These are phyloP conservation scores for Trametes cinnabarina DNA, from an alignment of 768 basidiomycete genomes.

Conservation along the genomic window DNA sequence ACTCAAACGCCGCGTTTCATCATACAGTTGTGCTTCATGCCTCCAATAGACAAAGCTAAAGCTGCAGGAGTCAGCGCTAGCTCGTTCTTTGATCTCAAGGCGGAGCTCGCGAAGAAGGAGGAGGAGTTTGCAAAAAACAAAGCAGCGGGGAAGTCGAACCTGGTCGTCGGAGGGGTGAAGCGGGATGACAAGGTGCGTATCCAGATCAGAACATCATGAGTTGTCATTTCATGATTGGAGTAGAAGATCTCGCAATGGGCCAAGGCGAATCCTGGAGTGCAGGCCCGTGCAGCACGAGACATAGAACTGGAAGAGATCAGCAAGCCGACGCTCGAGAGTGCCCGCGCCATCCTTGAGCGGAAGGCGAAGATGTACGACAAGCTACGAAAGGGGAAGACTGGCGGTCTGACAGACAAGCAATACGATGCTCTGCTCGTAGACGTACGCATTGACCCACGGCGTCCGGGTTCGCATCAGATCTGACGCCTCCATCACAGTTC, in stretches of 20 bases:
- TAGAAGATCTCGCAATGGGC: slow-evolving; percentile 50
- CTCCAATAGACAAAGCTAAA: slow-evolving; percentile 57
- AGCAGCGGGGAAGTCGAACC: slow-evolving; percentile 50
- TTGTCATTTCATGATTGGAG: no score
- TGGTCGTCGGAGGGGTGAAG: slow-evolving; percentile 60
- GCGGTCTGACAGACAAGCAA: slow-evolving; percentile 73
- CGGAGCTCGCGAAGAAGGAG: slow-evolving; percentile 49
- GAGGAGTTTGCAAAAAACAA: slow-evolving; percentile 67
- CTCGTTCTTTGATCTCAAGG: slow-evolving; percentile 83
- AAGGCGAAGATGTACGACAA: slow-evolving; percentile 84
- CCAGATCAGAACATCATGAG: no score
- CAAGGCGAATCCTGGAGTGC: slow-evolving; percentile 72
- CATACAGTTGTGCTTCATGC: no score
- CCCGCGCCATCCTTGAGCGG: slow-evolving; percentile 66
- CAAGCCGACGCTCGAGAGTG: slow-evolving; percentile 69
- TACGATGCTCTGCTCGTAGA: slow-evolving; percentile 73
- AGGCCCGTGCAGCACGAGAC: slow-evolving; percentile 61
- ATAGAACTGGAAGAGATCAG: slow-evolving; percentile 67
- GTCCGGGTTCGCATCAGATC: no score
- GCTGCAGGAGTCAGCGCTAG: slow-evolving; percentile 68
- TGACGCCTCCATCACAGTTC: slow-evolving; percentile 49
- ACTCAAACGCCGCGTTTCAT: no score
- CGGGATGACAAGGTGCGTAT: slow-evolving; percentile 67
- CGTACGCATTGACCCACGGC: slow-evolving; percentile 47
- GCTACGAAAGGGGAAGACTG: slow-evolving; percentile 71